Percentiles rank a stretch among this genome's conserved stretches.
Evolutionary conservation across 805 yeast species (phyloP).

Genomic region (Candida lessepsii): DNA sequence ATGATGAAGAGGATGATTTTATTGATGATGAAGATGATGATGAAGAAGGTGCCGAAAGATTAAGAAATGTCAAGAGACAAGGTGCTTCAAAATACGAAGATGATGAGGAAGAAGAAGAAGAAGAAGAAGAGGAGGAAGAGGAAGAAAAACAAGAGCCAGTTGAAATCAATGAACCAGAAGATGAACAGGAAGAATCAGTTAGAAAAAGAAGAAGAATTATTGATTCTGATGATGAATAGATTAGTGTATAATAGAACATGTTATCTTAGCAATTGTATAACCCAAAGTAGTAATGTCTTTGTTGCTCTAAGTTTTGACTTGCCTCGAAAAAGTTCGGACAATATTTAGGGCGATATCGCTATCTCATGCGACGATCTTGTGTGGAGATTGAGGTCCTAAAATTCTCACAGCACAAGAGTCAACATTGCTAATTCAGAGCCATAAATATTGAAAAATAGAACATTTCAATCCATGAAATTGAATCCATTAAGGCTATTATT

Average conservation of each 20-base stretch:
- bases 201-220: conserved; percentile 49
- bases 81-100: conserved; percentile 51
- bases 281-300: too few species aligned
- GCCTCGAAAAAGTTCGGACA: not conserved
- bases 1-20: conserved; percentile 43
- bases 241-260: conserved; percentile 11
- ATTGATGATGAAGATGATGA: conserved; percentile 47
- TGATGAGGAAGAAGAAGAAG: conserved; percentile 22
- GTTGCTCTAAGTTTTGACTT: not conserved
- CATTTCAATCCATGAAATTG: conserved; percentile 10
- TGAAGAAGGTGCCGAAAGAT: conserved; percentile 57
- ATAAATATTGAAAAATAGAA: too few species aligned
- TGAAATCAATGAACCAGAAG: conserved; percentile 13
- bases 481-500: conserved; percentile 64
- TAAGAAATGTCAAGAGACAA: conserved; percentile 52
- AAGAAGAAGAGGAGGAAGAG: conserved; percentile 20
- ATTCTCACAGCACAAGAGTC: too few species aligned
- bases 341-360: not conserved
- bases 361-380: not conserved
- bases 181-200: conserved; percentile 31
- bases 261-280: not conserved
- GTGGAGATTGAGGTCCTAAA: conserved; percentile 4
- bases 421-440: too few species aligned
- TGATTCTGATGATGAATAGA: conserved; percentile 52
- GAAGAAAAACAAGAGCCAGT: not conserved